A percentile compares a stretch with the other conserved stretches of the same genome.
Evolutionary conservation across 2,329 filamentous ascomycete species (phyloP).

Genomic region (Monosporascus sp.): DNA sequence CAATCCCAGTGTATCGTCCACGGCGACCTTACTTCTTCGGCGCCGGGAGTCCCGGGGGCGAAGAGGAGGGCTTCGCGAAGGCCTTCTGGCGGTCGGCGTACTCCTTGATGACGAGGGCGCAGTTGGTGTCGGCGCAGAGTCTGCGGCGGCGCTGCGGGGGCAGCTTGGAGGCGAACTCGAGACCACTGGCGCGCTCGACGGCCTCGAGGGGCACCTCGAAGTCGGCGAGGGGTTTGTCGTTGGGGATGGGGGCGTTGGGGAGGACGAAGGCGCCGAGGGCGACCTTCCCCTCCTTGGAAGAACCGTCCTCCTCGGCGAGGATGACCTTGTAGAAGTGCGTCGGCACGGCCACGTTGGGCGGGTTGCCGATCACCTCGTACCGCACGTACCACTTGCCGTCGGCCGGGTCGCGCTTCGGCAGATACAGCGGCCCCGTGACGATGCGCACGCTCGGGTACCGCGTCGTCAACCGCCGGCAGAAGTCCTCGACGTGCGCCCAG

Average conservation of each 20-base stretch:
- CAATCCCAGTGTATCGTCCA: too few relatives aligned
- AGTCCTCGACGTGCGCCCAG: slow-evolving; percentile 98
- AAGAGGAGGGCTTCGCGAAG: slow-evolving; percentile 35
- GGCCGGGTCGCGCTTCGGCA: slow-evolving; percentile 71
- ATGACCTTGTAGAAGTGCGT: slow-evolving; percentile 99
- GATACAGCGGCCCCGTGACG: slow-evolving; percentile 88
- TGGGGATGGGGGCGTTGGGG: slow-evolving; percentile 84
- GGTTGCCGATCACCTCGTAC: slow-evolving; percentile 93
- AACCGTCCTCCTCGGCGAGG: slow-evolving; percentile 76
- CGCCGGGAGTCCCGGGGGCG: slow-evolving; percentile 4
- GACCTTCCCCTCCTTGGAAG: slow-evolving; percentile 52
- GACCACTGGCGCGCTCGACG: slow-evolving; percentile 83
- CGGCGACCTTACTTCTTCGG: slow-evolving; percentile 2
- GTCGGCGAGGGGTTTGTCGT: slow-evolving; percentile 78
- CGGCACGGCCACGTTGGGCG: slow-evolving; percentile 90
- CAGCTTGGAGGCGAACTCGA: slow-evolving; percentile 84
- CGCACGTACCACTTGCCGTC: slow-evolving; percentile 94
- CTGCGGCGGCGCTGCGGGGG: slow-evolving; percentile 67
- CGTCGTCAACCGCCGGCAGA: slow-evolving; percentile 76
- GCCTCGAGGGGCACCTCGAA: slow-evolving; percentile 95
- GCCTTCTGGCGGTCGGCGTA: slow-evolving; percentile 60
- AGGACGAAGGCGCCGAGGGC: slow-evolving; percentile 91
- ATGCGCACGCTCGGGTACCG: slow-evolving; percentile 83
- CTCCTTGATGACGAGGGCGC: slow-evolving; percentile 77
- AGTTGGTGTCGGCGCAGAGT: slow-evolving; percentile 81